Conservation (phyloP, 2,329 filamentous ascomycete species). For the Ophiostoma perfectum region DNA sequence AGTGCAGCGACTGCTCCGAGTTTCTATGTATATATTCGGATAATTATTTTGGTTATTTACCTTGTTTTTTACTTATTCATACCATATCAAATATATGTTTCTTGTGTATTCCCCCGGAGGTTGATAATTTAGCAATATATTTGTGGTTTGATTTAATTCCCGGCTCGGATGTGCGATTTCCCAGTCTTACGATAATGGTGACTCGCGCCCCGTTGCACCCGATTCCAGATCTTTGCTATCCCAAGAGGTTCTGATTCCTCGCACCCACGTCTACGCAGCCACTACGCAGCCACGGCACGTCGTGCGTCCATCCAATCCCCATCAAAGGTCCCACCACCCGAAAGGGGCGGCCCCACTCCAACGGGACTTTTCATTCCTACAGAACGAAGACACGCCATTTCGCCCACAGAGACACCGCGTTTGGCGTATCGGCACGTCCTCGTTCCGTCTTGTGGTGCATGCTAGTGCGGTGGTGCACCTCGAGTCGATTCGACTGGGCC, state of each 20-base stretch:
- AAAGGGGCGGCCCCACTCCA: background rate
- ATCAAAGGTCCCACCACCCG: constrained; percentile 6
- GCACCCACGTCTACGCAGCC: too few species aligned
- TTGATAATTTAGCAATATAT: background rate
- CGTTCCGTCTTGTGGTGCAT: constrained; percentile 8
- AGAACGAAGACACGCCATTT: constrained; percentile 11
- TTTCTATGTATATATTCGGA: constrained; percentile 4
- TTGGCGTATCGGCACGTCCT: constrained; percentile 8
- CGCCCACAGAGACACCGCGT: background rate
- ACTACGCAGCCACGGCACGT: too few species aligned
- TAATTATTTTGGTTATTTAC: background rate
- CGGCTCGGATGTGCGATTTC: background rate
- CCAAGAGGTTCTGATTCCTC: too few species aligned
- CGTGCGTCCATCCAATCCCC: background rate
- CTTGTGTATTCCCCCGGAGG: background rate
- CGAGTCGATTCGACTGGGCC: background rate
- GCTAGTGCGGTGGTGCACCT: background rate
- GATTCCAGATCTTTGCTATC: constrained; percentile 9
- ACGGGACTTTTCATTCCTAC: background rate
- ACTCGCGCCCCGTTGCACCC: background rate
- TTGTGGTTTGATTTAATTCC: background rate
- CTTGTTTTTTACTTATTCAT: background rate
- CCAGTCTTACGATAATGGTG: constrained; percentile 2
- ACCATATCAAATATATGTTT: background rate
- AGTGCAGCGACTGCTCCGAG: background rate